These are phyloP conservation scores for Citeromyces nyonsensis DNA, from an alignment of 805 yeast genomes.

Conservation along the genomic window DNA sequence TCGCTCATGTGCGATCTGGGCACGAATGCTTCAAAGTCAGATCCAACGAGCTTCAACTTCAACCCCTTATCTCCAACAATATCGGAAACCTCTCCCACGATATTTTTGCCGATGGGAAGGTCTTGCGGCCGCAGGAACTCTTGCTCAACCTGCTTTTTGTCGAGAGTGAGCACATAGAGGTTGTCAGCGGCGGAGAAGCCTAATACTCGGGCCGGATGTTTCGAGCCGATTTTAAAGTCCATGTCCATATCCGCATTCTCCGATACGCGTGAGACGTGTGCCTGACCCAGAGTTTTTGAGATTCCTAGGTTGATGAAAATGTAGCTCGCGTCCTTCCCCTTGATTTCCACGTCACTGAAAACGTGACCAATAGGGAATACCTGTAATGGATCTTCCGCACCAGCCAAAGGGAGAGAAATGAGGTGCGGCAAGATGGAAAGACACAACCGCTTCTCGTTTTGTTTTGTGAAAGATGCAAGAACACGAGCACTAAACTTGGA, in stretches of 20 bases:
- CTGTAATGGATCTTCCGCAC: slow-evolving; percentile 23
- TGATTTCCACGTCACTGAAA: slow-evolving; percentile 40
- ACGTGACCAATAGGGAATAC: slow-evolving; percentile 73
- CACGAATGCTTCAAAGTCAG: slow-evolving; percentile 60
- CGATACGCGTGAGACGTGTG: slow-evolving; percentile 61
- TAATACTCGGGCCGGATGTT: slow-evolving; percentile 53
- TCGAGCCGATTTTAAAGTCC: slow-evolving; percentile 46
- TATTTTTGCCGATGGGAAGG: slow-evolving; percentile 58
- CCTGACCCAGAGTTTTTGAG: slow-evolving; percentile 44
- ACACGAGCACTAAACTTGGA: slow-evolving; percentile 57
- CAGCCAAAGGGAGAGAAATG: slow-evolving; percentile 13
- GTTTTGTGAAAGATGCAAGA: slow-evolving; percentile 31
- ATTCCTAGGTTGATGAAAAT: slow-evolving; percentile 43
- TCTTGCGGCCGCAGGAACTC: slow-evolving; percentile 57
- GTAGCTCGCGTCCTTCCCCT: slow-evolving; percentile 42
- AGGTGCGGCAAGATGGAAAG: slow-evolving; percentile 51
- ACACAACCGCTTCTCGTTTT: slow-evolving; percentile 40
- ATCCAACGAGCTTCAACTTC: slow-evolving; percentile 39
- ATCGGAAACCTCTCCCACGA: slow-evolving; percentile 38
- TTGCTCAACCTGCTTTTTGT: slow-evolving; percentile 46
- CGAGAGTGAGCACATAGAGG: slow-evolving; percentile 49
- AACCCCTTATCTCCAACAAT: slow-evolving; percentile 60
- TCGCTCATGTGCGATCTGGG: slow-evolving; percentile 72
- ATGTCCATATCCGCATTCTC: slow-evolving; percentile 24
- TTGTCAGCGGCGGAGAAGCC: slow-evolving; percentile 59